Evolutionary conservation across 768 basidiomycete species (phyloP), one percentile per base, ranked within the genome.

Genomic region (Omphalotus guepiniiformis): DNA sequence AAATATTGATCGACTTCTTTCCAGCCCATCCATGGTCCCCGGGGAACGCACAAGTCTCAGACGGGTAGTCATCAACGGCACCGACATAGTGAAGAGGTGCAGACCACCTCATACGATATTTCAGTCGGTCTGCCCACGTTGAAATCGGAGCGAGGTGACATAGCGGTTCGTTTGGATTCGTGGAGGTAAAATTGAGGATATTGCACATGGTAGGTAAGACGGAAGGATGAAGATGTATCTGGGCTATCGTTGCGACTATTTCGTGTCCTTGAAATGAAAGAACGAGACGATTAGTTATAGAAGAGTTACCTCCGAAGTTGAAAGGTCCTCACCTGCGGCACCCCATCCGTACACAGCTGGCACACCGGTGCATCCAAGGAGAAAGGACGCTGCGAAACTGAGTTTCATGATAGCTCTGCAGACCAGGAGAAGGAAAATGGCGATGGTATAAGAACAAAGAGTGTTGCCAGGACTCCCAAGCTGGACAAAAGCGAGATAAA

Each of bases 191-290:
- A 53, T 83, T 74, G 53, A 96, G 82, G 56, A 97, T 83, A 23
- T 70, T 63, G 54, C 86, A 89, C 45, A 96, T 67, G 26, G 72
- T 74, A 2, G 79, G 73, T 32, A 85, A 72, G 4, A 85, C 83
- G 2, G 68, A 70, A 0, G 89, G 88, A 61, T 90, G 79, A 2
- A 97, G 77, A 62, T 96, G 82, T 50, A 94, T 90, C 62, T 97
- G 88, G 1, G 95, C 95, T 48, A 98, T 88, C 3, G 93, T 95
- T 1, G 93, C 94, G 4, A 92, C 80, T 26, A 96, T 84, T 70
- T 96, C 88, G 57, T 97, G 94, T 3, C 94, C 92, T 82, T 52
- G 21, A 23, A 35, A 42, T 9, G 9, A 44, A 38, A 53, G 52
- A 30, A 1, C 27, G 47, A 30, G 25, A 13, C 9, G 22, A 32